A percentile compares a stretch with the other conserved stretches of the same genome.
phyloP scores from a whole-genome alignment of 1,284 basidiomycete species.

The Ganoderma boninense region DNA sequence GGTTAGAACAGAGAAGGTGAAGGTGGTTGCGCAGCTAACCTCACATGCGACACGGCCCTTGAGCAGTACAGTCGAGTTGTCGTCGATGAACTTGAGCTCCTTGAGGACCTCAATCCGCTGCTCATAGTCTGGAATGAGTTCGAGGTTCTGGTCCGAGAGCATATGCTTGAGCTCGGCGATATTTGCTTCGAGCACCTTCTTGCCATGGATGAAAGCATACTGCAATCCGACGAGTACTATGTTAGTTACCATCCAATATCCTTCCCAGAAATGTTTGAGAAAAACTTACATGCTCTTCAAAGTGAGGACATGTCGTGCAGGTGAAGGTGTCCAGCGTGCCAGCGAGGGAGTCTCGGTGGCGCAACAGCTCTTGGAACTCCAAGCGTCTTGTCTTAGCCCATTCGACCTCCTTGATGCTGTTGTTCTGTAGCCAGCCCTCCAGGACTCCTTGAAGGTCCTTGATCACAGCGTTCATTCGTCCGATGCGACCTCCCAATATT shows the following conservation, averaged over 20 bases:
- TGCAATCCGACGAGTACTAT: background rate
- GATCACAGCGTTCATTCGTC: slow-evolving; percentile 64
- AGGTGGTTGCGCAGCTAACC: slow-evolving; percentile 50
- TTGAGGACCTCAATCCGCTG: slow-evolving; percentile 93
- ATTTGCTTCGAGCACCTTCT: slow-evolving; percentile 76
- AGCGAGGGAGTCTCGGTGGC: slow-evolving; percentile 62
- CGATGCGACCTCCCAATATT: slow-evolving; percentile 72
- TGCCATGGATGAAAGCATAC: slow-evolving; percentile 62
- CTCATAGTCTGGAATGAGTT: slow-evolving; percentile 97
- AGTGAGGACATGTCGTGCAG: slow-evolving; percentile 70
- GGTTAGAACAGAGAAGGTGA: background rate
- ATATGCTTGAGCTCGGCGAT: slow-evolving; percentile 81
- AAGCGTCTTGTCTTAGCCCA: slow-evolving; percentile 87
- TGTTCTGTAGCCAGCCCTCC: slow-evolving; percentile 60
- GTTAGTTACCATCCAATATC: background rate
- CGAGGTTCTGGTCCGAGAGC: slow-evolving; percentile 96
- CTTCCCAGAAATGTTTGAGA: background rate
- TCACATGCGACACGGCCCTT: slow-evolving; percentile 99
- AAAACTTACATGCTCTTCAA: slow-evolving; percentile 69
- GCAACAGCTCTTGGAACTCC: slow-evolving; percentile 91
- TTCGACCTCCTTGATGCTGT: slow-evolving; percentile 77
- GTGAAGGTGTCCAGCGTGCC: slow-evolving; percentile 52
- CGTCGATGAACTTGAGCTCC: slow-evolving; percentile 92
- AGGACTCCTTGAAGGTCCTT: slow-evolving; percentile 57
- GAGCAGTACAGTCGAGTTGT: slow-evolving; percentile 92